Evolutionary conservation across 306 rosid species (phyloP), one percentile per base, ranked within the genome.

Genomic region (Acacia melanoxylon): DNA sequence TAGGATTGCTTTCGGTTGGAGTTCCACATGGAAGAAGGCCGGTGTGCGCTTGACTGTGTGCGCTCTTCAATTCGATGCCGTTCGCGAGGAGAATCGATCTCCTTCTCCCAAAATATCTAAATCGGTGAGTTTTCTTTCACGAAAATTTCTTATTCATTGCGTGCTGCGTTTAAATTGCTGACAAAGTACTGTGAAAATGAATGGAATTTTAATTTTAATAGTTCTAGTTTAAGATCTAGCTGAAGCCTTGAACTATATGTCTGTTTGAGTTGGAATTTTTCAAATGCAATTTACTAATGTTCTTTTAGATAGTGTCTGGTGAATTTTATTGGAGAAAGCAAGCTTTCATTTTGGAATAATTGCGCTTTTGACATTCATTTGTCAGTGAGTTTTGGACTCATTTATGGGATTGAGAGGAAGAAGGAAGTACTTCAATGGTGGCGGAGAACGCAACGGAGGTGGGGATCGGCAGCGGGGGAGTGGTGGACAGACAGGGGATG

Each of bases 31-130:
- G 89, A 86, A 86, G 85, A 84, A 83, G 46, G 72, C 83, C 19
- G 83, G 87, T 76, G 27, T 91, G 22, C 75, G 90, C 33, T 84
- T 88, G 59, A 54, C 85, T 77, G 66, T 91, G 72, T 85, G 41
- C 78, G 94, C 96, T 78, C 75, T 87, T 77, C 90, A 80, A 40
- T 84, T 82, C 65, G 89, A 88, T 79, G 84, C 87, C 20, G 71
- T 91, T 74, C 81, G 11, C 46, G 81, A 88, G 61, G 85, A 81
- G 15, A 87, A 70, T 46, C 80, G 16, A 62, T 77, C 83, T 69
- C 76, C 42, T 63, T 74, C 76, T 73, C 59, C 86, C 68, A 80
- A 61, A 78, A 85, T 44, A 82, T 85, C 97, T 62, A 86, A 86
- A 67, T 70, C 84, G 76, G 99, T 96, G 71, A 85, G 90, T 83